phyloP scores from a whole-genome alignment of 331 rosid genomes.

The Quercus tomentella region DNA sequence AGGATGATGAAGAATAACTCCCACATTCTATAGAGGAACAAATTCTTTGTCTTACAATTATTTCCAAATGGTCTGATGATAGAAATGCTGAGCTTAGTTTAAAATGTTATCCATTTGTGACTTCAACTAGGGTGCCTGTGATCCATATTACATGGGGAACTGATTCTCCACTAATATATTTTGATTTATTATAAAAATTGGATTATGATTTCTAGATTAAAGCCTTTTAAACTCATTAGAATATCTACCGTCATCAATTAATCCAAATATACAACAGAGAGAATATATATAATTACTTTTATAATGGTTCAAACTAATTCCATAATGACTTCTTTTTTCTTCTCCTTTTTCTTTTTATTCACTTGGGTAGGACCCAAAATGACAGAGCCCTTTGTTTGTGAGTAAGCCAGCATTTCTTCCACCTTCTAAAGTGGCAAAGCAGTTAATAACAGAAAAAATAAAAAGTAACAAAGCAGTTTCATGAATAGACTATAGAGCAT shows the following conservation, averaged over 20 bases:
- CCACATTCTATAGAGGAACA: slow-evolving; percentile 28
- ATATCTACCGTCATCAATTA: neutral
- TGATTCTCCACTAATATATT: slow-evolving; percentile 26
- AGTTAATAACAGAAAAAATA: neutral
- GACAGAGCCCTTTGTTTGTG: neutral
- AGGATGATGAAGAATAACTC: slow-evolving; percentile 26
- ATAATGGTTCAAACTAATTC: neutral
- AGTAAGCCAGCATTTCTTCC: neutral
- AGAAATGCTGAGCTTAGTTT: slow-evolving; percentile 22
- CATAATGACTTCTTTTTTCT: neutral
- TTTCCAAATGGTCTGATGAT: slow-evolving; percentile 18
- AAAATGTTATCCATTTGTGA: slow-evolving; percentile 19
- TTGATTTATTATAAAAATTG: slow-evolving; percentile 16
- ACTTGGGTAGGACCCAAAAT: neutral
- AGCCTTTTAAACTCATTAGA: neutral
- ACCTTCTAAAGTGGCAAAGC: neutral
- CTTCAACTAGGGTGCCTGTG: slow-evolving; percentile 30
- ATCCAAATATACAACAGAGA: neutral
- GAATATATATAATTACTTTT: neutral
- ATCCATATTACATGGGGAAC: slow-evolving; percentile 20
- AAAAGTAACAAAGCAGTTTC: no score
- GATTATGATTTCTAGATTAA: slow-evolving; percentile 13
- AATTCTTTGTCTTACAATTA: slow-evolving; percentile 18
- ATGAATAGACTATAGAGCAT: no score
- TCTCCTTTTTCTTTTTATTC: neutral